These are phyloP conservation scores for Balamuthia mandrillaris DNA, from an alignment of 208 protist species.

Conservation along the genomic window DNA sequence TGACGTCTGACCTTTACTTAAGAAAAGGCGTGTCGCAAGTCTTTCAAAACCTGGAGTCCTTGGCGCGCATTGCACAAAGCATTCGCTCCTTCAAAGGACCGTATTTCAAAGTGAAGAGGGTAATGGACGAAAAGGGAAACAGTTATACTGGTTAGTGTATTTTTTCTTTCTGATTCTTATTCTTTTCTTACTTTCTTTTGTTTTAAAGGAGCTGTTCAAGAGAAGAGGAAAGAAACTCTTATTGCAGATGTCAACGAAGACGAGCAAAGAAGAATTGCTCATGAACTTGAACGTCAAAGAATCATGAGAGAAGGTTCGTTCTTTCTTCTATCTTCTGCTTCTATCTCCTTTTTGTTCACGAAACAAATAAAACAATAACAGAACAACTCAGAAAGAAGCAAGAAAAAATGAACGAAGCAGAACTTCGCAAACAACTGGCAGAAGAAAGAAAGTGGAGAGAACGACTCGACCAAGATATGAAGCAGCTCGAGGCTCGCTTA, in stretches of 20 bases:
- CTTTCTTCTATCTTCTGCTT: neutral
- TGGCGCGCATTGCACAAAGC: slow-evolving; percentile 6
- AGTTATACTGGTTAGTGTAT: too few relatives aligned
- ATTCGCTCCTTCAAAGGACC: neutral
- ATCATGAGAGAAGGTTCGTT: neutral
- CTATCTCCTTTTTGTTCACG: neutral
- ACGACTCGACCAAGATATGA: neutral
- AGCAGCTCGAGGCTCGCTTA: neutral
- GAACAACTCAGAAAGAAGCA: neutral
- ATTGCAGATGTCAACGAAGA: too few relatives aligned
- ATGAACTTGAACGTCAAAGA: too few relatives aligned
- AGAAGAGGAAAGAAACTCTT: too few relatives aligned
- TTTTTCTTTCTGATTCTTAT: too few relatives aligned
- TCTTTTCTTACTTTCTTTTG: too few relatives aligned
- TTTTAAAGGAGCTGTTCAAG: too few relatives aligned
- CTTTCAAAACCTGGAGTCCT: slow-evolving; percentile 25
- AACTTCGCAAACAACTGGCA: neutral
- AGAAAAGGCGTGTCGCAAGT: slow-evolving; percentile 19
- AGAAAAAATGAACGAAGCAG: too few relatives aligned
- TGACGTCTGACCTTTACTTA: slow-evolving; percentile 43
- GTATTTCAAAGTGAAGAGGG: too few relatives aligned
- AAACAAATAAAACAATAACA: neutral
- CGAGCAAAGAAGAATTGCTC: too few relatives aligned
- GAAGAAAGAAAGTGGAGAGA: neutral
- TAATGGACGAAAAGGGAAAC: too few relatives aligned